Evolutionary conservation across 305 asterid genomes (phyloP).

Genomic region (Fraxinus velutina): DNA sequence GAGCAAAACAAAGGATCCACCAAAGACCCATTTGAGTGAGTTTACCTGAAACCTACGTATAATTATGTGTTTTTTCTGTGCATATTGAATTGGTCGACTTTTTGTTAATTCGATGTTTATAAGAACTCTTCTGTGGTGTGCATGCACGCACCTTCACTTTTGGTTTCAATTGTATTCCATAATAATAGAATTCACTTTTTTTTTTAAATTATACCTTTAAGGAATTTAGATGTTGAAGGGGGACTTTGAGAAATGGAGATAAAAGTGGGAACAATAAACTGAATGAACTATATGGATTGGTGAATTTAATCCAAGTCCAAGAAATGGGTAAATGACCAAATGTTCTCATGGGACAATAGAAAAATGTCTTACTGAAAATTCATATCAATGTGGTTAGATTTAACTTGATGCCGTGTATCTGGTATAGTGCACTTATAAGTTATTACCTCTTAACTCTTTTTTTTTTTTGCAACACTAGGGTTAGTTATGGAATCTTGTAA

Average conservation of each 20-base stretch:
- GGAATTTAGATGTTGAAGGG: background rate
- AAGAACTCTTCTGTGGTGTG: background rate
- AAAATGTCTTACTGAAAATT: background rate
- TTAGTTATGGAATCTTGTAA: background rate
- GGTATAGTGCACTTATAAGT: background rate
- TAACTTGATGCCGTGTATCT: background rate
- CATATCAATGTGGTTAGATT: background rate
- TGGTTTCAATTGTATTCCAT: background rate
- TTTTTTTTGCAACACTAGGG: background rate
- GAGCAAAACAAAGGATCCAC: conserved; percentile 20
- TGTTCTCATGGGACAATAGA: background rate
- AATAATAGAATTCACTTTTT: background rate
- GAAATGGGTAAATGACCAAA: background rate
- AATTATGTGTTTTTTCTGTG: background rate
- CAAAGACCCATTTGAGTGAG: conserved; percentile 26
- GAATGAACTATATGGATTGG: background rate
- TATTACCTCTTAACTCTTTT: background rate
- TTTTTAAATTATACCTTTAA: background rate
- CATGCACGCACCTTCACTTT: background rate
- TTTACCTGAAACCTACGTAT: background rate
- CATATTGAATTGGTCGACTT: background rate
- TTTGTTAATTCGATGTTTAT: background rate
- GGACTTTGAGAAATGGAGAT: background rate
- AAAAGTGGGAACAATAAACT: background rate
- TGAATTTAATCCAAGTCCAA: background rate